Conservation (phyloP, 2,329 filamentous ascomycete species). For the Bipolaris victoriae region DNA sequence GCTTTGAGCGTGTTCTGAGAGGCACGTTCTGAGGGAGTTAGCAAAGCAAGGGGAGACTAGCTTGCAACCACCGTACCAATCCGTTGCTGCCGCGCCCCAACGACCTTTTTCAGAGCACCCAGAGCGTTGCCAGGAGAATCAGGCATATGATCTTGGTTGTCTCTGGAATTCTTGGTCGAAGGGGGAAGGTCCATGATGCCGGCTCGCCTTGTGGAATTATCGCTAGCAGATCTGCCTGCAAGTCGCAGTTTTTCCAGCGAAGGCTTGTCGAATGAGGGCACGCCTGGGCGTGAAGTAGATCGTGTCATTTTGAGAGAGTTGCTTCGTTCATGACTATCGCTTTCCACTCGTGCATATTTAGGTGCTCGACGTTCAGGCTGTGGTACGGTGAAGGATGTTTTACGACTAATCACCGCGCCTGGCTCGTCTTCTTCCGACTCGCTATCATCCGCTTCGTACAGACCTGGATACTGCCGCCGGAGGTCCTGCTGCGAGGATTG, state of each 20-base stretch:
- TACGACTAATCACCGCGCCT: constrained; percentile 41
- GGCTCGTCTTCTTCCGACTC: constrained; percentile 47
- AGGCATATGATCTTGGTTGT: constrained; percentile 33
- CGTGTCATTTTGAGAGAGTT: constrained; percentile 44
- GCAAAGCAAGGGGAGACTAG: constrained; percentile 11
- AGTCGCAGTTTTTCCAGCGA: constrained; percentile 41
- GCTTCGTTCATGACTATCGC: constrained; percentile 33
- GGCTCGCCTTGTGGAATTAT: constrained; percentile 36
- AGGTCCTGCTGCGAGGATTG: constrained; percentile 35
- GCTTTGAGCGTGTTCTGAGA: constrained; percentile 49
- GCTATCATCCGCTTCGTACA: constrained; percentile 52
- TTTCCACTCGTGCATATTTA: constrained; percentile 47
- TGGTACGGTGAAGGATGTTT: constrained; percentile 46
- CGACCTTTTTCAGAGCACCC: constrained; percentile 50
- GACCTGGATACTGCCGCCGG: constrained; percentile 51
- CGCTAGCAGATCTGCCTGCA: constrained; percentile 23
- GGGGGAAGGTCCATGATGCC: constrained; percentile 45
- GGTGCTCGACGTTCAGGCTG: constrained; percentile 39
- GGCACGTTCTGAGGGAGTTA: constrained; percentile 36
- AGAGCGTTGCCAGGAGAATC: constrained; percentile 49
- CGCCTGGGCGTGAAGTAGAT: constrained; percentile 41
- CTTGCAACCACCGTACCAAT: constrained; percentile 34
- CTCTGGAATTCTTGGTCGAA: constrained; percentile 28
- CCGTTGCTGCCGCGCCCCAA: constrained; percentile 46
- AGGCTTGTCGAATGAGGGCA: constrained; percentile 39